Evolutionary conservation across 1,139 yeast species (phyloP), one percentile per base, ranked within the genome.

Genomic region (Magnusiomyces fungicola): DNA sequence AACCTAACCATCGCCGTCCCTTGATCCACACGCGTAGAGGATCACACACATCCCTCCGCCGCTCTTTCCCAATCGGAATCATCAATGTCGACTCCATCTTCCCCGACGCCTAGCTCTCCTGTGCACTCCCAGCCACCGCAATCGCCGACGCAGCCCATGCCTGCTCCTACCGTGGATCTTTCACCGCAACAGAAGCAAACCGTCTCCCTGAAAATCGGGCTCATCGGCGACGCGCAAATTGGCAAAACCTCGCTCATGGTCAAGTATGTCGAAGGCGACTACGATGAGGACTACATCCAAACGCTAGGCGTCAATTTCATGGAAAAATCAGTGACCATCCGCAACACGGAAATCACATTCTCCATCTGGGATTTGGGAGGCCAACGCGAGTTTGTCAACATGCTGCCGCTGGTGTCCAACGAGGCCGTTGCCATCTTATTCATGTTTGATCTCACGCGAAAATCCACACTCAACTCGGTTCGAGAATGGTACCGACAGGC

Each of bases 341-440:
- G 92, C 52, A 84, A 88, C 54, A 90, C 97, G 10, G 89, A 88
- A 59, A 88, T 92, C 54, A 83, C 95, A 32, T 92, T 92, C 63
- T 83, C 95, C 29, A 83, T 92, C 38, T 92, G 97, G 96, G 99
- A 92, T 67, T 72, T 92, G 21, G 99, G 99, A 27, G 99, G 99
- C 0, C 96, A 90, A 60, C 78, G 89, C 52, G 98, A 94, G 66
- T 92, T 90, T 66, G 89, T 90, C 53, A 92, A 92, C 65, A 92
- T 92, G 99, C 72, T 94, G 47, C 97, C 97, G 23, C 71, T 92
- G 53, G 97, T 94, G 9, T 85, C 95, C 14, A 83, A 86, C 56
- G 97, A 92, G 56, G 95, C 98, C 0, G 95, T 90, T 10, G 97
- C 97, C 1, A 80, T 92, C 33, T 74, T 94, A 49, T 90, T 90